Evolutionary conservation across 352 stramenopile species (phyloP), one percentile per base, ranked within the genome.

Genomic region (Saprolegnia diclina): DNA sequence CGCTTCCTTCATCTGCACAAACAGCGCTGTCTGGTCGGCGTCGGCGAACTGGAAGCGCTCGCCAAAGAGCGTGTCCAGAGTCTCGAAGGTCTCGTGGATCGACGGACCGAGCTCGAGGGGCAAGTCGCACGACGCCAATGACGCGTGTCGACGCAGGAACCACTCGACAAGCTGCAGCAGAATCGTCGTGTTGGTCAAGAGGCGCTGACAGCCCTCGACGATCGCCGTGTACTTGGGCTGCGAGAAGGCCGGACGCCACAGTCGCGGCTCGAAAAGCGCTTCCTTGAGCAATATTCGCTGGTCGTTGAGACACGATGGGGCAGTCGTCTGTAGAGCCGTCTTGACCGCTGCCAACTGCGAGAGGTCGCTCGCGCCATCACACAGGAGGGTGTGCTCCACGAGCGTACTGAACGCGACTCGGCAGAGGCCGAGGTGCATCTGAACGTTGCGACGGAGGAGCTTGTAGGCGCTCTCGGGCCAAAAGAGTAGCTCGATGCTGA

Each of bases 1-100:
- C 0, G 85, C 85, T 59, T 93, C 83, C 63, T 93, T 93, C 78
- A 93, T 93, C 67, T 93, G 85, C 83, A 93, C 89, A 71, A 92
- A 93, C 56, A 93, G 73, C 10, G 85, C 85, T 0, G 85, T 93
- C 52, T 93, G 81, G 21, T 93, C 85, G 26, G 82, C 78, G 37
- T 93, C 81, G 0, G 85, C 81, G 68, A 90, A 91, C 56, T 82
- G 61, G 56, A 93, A 93, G 0, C 75, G 75, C 13, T 89, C 81
- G 24, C 83, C 75, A 56, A 93, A 93, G 5, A 93, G 75, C 66
- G 84, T 78, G 44, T 88, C 71, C 38, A 93, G 67, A 18, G 85
- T 93, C 29, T 83, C 72, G 64, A 93, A 93, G 0, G 80, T 84
- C 32, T 93, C 85, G 9, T 71, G 75, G 6, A 91, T 76, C 4